These are phyloP conservation scores for Collybiopsis confluens DNA, from an alignment of 768 basidiomycete species.

Conservation along the genomic window DNA sequence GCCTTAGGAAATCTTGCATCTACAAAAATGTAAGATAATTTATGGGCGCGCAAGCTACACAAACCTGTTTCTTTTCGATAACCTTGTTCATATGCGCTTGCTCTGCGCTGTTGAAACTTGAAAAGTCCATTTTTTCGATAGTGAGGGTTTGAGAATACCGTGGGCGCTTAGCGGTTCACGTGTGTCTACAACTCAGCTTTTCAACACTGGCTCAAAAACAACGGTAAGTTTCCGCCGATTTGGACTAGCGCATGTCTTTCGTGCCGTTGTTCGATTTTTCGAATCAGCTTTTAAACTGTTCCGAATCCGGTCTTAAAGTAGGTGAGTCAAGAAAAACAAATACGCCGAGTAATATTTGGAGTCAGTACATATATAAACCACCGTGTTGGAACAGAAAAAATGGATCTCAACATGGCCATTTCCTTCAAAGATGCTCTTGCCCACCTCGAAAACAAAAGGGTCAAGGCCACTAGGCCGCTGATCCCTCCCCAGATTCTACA, in stretches of 20 bases:
- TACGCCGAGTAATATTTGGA: not conserved
- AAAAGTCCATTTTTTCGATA: slow-evolving; percentile 87
- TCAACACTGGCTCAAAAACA: too few relatives aligned
- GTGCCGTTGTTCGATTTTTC: not conserved
- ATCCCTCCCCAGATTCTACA: slow-evolving; percentile 94
- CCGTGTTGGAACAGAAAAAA: slow-evolving; percentile 21
- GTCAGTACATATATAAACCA: not conserved
- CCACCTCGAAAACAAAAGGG: slow-evolving; percentile 82
- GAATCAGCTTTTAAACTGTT: not conserved
- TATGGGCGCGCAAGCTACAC: slow-evolving; percentile 7
- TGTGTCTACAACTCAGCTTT: too few relatives aligned
- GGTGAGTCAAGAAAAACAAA: not conserved
- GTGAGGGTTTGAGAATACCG: not conserved
- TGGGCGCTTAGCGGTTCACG: too few relatives aligned
- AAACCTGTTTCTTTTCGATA: slow-evolving; percentile 95
- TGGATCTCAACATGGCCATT: slow-evolving; percentile 58
- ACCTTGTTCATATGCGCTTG: slow-evolving; percentile 94
- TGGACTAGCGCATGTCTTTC: not conserved
- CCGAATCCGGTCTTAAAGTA: too few relatives aligned
- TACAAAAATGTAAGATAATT: slow-evolving; percentile 24
- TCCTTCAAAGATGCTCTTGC: slow-evolving; percentile 75
- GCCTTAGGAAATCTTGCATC: slow-evolving; percentile 98
- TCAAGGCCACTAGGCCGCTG: slow-evolving; percentile 81
- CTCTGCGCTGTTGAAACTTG: slow-evolving; percentile 82
- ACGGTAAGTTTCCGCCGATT: too few relatives aligned